phyloP scores from a whole-genome alignment of 805 yeast genomes.

The Kregervanrija delftensis region DNA sequence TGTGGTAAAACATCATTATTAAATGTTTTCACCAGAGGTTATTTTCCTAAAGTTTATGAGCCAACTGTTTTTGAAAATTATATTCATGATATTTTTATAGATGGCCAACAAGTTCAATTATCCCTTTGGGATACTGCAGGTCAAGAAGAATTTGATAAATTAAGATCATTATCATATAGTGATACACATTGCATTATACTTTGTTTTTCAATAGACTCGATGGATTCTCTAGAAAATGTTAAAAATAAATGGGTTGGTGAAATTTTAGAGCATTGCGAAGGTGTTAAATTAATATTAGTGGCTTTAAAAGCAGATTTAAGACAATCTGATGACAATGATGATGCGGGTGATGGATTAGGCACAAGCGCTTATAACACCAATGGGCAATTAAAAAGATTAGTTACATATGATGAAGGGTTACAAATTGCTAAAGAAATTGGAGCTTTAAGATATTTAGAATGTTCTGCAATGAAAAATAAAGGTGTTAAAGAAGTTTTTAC shows the following conservation, averaged over 20 bases:
- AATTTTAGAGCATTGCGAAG: conserved; percentile 94
- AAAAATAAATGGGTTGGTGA: conserved; percentile 97
- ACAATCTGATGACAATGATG: conserved; percentile 37
- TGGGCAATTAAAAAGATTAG: conserved; percentile 41
- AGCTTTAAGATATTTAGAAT: conserved; percentile 89
- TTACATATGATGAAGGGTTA: conserved; percentile 89
- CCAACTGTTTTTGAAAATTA: conserved; percentile 98
- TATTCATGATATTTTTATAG: conserved; percentile 94
- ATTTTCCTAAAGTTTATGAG: conserved; percentile 96
- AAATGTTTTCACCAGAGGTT: conserved; percentile 94
- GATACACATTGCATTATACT: conserved; percentile 97
- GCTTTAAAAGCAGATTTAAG: conserved; percentile 94
- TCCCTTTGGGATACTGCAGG: conserved; percentile 99
- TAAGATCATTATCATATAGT: conserved; percentile 85
- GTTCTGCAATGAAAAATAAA: conserved; percentile 92
- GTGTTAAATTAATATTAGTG: conserved; percentile 87
- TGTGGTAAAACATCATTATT: conserved; percentile 95
- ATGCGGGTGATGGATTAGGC: conserved; percentile 20
- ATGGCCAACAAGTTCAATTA: conserved; percentile 84
- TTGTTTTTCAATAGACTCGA: conserved; percentile 90
- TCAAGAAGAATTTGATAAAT: conserved; percentile 94
- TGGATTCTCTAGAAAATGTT: conserved; percentile 91
- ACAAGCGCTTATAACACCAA: conserved; percentile 21
- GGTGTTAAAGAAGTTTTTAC: conserved; percentile 99
- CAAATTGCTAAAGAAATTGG: conserved; percentile 90